phyloP scores from a whole-genome alignment of 257 asterid genomes.

The Penstemon barbatus region DNA sequence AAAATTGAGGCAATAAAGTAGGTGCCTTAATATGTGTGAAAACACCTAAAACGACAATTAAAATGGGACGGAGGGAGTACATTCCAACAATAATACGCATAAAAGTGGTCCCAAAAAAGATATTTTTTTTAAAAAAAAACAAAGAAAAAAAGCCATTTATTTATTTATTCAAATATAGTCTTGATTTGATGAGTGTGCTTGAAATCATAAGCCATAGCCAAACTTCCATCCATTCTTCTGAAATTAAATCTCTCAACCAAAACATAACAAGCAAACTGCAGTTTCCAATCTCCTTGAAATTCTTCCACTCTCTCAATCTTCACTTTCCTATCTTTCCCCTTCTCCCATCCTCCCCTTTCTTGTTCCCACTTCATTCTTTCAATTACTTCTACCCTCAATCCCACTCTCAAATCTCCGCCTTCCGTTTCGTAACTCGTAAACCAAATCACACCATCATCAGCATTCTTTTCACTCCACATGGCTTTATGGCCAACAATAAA shows the following conservation, averaged over 20 bases:
- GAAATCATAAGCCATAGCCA: slow-evolving; percentile 46
- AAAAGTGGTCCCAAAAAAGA: no score
- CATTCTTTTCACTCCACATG: slow-evolving; percentile 31
- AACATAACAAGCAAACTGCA: slow-evolving; percentile 50
- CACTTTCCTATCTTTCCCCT: slow-evolving; percentile 29
- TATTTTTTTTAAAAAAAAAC: no score
- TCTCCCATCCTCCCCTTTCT: slow-evolving; percentile 43
- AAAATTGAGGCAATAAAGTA: no score
- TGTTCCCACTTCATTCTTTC: slow-evolving; percentile 71
- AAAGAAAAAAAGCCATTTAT: no score
- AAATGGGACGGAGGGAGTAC: no score
- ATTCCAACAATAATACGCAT: no score
- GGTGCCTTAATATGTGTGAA: no score
- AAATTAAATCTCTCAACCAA: slow-evolving; percentile 65
- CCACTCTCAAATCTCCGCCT: slow-evolving; percentile 32
- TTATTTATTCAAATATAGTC: slow-evolving; percentile 42
- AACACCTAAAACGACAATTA: no score
- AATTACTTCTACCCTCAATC: slow-evolving; percentile 53
- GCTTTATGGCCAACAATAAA: slow-evolving; percentile 33
- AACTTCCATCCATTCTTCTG: slow-evolving; percentile 54
- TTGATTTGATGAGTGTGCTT: slow-evolving; percentile 45
- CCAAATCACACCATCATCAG: slow-evolving; percentile 45
- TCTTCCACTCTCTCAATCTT: slow-evolving; percentile 40
- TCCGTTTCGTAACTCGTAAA: slow-evolving; percentile 30
- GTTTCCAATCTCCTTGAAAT: slow-evolving; percentile 32